Base-by-base conservation (phyloP, 2,329 filamentous ascomycete genomes). In the Metarhizium anisopliae region DNA sequence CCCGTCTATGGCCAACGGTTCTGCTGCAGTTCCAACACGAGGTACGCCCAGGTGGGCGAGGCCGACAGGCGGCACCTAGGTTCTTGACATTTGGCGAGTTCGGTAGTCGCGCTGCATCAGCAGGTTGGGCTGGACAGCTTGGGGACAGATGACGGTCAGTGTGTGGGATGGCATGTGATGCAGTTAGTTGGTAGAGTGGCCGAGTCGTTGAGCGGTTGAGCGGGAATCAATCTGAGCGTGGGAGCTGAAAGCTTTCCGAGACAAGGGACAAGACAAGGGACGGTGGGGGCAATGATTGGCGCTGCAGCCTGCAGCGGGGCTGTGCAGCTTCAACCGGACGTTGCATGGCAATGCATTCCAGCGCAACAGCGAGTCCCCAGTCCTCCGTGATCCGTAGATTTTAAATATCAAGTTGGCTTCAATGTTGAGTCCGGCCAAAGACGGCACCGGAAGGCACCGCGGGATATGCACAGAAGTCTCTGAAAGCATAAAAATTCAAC, bases 161-260 rank as follows among this genome's bases (percentile, higher is more conserved):
- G 38, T 14, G 5, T 47, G 36, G 43, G 11, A 54, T 45, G 52
- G 50, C 55, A 59, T 55, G 55, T 58, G 58, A 56, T 55, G 54
- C 47, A 53, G 50, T 14, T 16, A 7, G 43, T 29, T 20, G 25
- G 13, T 5, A 14, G 45, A 30, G 45, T 49, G 7, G 32, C 10
- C 32, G 32, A 35, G 32, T 8, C 6, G 32, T 35, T 2, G 32
- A 35, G 32, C 32, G 32, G 32, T 25, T 25, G 43, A 7, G 6
- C 30, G 25, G 30, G 25, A 49, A 49, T 16, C 4, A 29, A 35
- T 11, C 32, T 2, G 32, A 35, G 32, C 10, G 32, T 11, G 32
- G 32, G 32, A 35, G 32, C 32, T 35, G 32, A 35, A 5, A 35
- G 32, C 32, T 35, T 35, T 35, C 32, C 32, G 32, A 35, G 32